Evolutionary conservation across 768 basidiomycete species (phyloP).

Genomic region (Suillus ampliporus): DNA sequence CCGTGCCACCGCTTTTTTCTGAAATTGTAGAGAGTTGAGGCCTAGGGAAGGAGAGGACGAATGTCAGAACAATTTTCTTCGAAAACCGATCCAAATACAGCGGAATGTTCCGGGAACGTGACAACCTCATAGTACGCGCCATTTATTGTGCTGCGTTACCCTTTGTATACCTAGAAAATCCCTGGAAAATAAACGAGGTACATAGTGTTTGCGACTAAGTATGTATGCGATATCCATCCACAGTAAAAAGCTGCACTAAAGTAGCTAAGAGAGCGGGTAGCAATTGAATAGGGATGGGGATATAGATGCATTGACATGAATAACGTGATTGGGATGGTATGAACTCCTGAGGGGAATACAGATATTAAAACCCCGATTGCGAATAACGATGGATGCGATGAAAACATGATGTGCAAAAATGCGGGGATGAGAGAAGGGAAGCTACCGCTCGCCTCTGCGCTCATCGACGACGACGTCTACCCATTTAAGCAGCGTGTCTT

Average conservation of each 20-base stretch:
- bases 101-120: too few relatives aligned
- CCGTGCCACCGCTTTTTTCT: too few relatives aligned
- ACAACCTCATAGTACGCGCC: background rate
- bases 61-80: too few relatives aligned
- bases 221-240: background rate
- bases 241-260: conserved; percentile 1
- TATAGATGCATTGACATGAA: background rate
- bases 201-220: conserved; percentile 1
- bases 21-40: too few relatives aligned
- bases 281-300: background rate
- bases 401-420: background rate
- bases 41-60: too few relatives aligned
- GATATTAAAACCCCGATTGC: background rate
- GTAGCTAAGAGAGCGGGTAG: conserved; percentile 2
- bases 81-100: too few relatives aligned
- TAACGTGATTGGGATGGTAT: conserved; percentile 4
- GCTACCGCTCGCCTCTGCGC: conserved; percentile 47
- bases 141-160: background rate
- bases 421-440: background rate
- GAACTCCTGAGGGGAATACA: background rate
- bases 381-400: background rate
- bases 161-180: background rate
- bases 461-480: conserved; percentile 72
- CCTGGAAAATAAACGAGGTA: background rate
- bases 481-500: conserved; percentile 67